Percentiles rank a stretch among this genome's conserved stretches.
These are phyloP conservation scores for Cystoderma amianthinum DNA, from an alignment of 768 basidiomycete genomes.

Conservation along the genomic window DNA sequence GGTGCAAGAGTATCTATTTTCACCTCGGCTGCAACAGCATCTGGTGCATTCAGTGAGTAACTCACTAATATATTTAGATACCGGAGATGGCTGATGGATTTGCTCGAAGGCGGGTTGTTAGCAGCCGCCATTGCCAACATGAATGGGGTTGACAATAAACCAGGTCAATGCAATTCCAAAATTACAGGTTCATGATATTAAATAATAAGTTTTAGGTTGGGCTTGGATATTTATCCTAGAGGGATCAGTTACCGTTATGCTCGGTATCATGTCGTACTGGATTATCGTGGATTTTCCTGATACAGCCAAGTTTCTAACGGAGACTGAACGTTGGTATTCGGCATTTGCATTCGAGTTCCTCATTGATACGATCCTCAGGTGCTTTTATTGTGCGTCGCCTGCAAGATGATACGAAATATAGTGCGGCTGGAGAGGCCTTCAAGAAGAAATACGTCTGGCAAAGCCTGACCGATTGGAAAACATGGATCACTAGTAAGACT, in stretches of 20 bases:
- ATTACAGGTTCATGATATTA: not conserved
- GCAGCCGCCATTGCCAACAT: slow-evolving; percentile 66
- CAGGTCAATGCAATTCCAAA: slow-evolving; percentile 41
- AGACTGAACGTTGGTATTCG: slow-evolving; percentile 45
- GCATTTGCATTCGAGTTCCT: not conserved
- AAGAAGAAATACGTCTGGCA: slow-evolving; percentile 49
- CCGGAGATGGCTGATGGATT: not conserved
- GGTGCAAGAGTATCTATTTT: slow-evolving; percentile 68
- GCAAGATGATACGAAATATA: slow-evolving; percentile 57
- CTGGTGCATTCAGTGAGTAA: slow-evolving; percentile 64
- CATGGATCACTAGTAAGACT: slow-evolving; percentile 53
- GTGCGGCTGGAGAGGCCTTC: slow-evolving; percentile 55
- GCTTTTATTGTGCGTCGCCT: slow-evolving; percentile 60
- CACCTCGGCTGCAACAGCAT: slow-evolving; percentile 74
- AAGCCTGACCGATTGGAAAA: slow-evolving; percentile 66
- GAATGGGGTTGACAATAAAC: slow-evolving; percentile 57
- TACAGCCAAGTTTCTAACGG: slow-evolving; percentile 61
- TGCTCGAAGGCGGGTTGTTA: slow-evolving; percentile 47
- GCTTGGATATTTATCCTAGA: slow-evolving; percentile 74
- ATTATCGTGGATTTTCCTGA: slow-evolving; percentile 77
- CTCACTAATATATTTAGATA: not conserved
- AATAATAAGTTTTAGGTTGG: slow-evolving; percentile 29
- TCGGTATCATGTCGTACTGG: slow-evolving; percentile 58
- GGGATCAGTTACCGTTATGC: slow-evolving; percentile 60
- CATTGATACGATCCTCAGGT: slow-evolving; percentile 24